Base-by-base conservation (phyloP, 805 yeast genomes). In the Debaryomyces prosopidis region DNA sequence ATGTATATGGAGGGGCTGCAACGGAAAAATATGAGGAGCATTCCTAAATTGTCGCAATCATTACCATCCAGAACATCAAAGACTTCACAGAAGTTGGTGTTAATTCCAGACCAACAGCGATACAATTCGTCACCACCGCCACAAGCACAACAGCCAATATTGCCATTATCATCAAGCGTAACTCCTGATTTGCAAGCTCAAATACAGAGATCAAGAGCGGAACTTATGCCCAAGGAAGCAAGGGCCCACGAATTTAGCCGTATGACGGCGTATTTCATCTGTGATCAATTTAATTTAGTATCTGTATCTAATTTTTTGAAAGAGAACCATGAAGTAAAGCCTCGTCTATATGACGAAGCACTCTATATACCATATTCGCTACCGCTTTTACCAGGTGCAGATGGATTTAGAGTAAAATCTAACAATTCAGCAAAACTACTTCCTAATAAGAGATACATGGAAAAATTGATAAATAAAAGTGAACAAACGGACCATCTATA, bases 401-500 rank as follows among this genome's bases (percentile, higher is more conserved):
- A 84, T 53, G 90, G 95, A 0, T 85, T 77, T 54, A 70, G 96
- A 43, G 83, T 88, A 11, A 83, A 81, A 59, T 84, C 94, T 1
- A 86, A 87, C 56, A 79, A 78, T 46, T 65, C 82, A 4, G 75
- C 71, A 33, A 71, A 71, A 47, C 49, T 67, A 26, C 52, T 67
- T n/a, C 69, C 73, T 1, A 73, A 70, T 39, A 74, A 74, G 46
- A 63, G 69, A 31, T 66, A 76, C 48, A 84, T 91, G 81, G 97
- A 91, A 61, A 80, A 81, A 38, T 70, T 88, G 57, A 86, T 91
- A 47, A 87, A 88, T 57, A 79, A 79, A 36, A 81, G 89, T 39
- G 98, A 91, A 62, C 90, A 84, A 60, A 78, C 89, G 40, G 97
- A 91, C 65, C 96, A 91, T 62, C 89, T 90, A 63, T 91, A 84